Conservation (phyloP, 2,329 filamentous ascomycete species). For the Trichoderma cornu-damae region DNA sequence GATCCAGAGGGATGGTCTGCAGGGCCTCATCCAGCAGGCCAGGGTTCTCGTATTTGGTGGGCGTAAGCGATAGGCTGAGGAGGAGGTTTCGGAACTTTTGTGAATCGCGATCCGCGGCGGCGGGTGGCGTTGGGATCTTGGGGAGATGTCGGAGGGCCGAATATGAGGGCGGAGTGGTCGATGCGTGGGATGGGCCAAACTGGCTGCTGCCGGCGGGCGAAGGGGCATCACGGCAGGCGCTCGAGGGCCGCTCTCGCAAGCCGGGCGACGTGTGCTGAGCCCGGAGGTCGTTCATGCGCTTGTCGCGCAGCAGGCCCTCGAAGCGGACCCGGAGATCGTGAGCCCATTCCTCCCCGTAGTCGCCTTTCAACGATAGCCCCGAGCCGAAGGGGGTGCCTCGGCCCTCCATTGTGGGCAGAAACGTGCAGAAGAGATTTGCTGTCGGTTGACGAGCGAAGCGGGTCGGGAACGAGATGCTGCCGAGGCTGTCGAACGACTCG, state of each 20-base stretch:
- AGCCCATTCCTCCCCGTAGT: conserved; percentile 68
- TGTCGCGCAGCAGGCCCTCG: conserved; percentile 78
- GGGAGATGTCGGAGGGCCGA: conserved; percentile 47
- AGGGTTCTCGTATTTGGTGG: conserved; percentile 93
- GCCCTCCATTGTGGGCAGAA: conserved; percentile 34
- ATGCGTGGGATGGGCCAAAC: conserved; percentile 45
- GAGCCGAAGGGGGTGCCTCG: conserved; percentile 33
- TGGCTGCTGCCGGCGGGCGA: conserved; percentile 35
- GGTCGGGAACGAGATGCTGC: not conserved
- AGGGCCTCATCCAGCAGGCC: conserved; percentile 90
- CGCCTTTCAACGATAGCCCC: conserved; percentile 28
- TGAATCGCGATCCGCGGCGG: conserved; percentile 57
- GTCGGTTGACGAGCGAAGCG: conserved; percentile 7
- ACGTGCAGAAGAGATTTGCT: not conserved
- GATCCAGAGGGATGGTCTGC: conserved; percentile 77
- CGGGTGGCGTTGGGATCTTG: conserved; percentile 66
- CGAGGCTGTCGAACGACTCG: not conserved
- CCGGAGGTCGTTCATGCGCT: conserved; percentile 74
- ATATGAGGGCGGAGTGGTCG: conserved; percentile 43
- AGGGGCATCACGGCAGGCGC: conserved; percentile 40
- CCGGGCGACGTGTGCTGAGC: conserved; percentile 56
- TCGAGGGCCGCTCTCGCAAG: conserved; percentile 47
- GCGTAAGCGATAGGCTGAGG: conserved; percentile 78
- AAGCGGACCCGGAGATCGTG: conserved; percentile 77
- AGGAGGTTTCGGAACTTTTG: conserved; percentile 77